phyloP scores from a whole-genome alignment of 371 early-diverging fungal genomes.

The Rhizopus stolonifer region DNA sequence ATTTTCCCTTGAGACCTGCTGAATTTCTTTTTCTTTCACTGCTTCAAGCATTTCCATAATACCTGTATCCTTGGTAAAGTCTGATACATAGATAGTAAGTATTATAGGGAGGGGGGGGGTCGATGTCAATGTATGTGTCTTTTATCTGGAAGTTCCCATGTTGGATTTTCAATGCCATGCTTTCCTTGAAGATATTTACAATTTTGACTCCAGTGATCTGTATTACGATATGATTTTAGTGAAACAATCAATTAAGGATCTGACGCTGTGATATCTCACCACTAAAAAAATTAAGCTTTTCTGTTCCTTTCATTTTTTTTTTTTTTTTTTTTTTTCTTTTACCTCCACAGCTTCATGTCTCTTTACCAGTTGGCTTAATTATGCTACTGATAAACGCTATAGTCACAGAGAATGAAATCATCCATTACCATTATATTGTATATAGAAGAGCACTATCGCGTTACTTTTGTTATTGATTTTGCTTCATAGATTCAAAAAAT shows the following conservation, averaged over 20 bases:
- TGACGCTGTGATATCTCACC: slow-evolving; percentile 86
- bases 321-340: slow-evolving; percentile 13
- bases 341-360: slow-evolving; percentile 97
- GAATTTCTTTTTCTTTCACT: slow-evolving; percentile 84
- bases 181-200: slow-evolving; percentile 95
- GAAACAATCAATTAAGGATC: slow-evolving; percentile 92
- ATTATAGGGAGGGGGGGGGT: no score
- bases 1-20: slow-evolving; percentile 76
- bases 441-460: no score
- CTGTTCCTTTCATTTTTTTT: no score
- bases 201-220: slow-evolving; percentile 97
- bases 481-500: no score
- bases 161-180: slow-evolving; percentile 92
- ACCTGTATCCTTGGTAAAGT: slow-evolving; percentile 96
- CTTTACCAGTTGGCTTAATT: slow-evolving; percentile 87
- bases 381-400: slow-evolving; percentile 76
- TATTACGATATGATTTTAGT: slow-evolving; percentile 88
- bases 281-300: slow-evolving; percentile 3
- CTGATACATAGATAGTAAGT: slow-evolving; percentile 28
- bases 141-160: slow-evolving; percentile 89
- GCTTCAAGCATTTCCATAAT: slow-evolving; percentile 95
- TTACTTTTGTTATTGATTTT: no score
- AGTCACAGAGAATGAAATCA: no score
- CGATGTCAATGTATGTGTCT: no score
- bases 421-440: no score